Percentiles rank a stretch among this genome's conserved stretches.
These are phyloP conservation scores for Chaetomiaceae sp. DNA, from an alignment of 2,329 filamentous ascomycete genomes.

Conservation along the genomic window DNA sequence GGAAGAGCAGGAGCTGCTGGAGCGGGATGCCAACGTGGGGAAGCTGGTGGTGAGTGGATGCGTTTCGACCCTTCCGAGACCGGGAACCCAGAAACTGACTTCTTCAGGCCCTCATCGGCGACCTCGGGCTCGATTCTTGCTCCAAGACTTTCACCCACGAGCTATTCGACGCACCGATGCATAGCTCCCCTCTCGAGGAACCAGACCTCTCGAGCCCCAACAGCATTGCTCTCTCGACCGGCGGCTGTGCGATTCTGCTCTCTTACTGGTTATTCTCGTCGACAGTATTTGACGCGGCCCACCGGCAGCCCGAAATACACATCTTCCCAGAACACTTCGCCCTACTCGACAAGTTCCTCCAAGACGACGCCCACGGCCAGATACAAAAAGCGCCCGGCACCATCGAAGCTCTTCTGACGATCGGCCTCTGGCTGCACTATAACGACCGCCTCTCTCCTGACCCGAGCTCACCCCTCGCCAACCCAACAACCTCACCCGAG, in stretches of 20 bases:
- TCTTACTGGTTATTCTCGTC: conserved; percentile 61
- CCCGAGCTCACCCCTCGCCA: conserved; percentile 29
- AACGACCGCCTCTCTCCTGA: conserved; percentile 40
- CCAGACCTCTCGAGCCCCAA: conserved; percentile 33
- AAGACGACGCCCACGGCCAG: conserved; percentile 43
- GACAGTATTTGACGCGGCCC: conserved; percentile 55
- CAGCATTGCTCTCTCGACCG: conserved; percentile 54
- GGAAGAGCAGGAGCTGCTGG: conserved; percentile 56
- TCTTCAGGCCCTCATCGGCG: conserved; percentile 56
- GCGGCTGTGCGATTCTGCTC: conserved; percentile 55
- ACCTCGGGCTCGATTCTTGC: conserved; percentile 51
- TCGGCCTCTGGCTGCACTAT: conserved; percentile 57
- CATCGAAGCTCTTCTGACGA: conserved; percentile 54
- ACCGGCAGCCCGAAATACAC: conserved; percentile 48
- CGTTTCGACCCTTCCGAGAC: too few relatives aligned
- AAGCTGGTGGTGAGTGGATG: conserved; percentile 58
- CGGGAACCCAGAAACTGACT: neutral
- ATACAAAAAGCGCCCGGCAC: conserved; percentile 51
- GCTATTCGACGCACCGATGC: conserved; percentile 39
- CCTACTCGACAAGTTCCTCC: conserved; percentile 51
- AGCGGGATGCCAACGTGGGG: conserved; percentile 63
- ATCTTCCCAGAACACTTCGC: conserved; percentile 58
- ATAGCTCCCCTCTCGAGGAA: conserved; percentile 42
- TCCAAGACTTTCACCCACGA: conserved; percentile 44
- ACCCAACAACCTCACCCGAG: conserved; percentile 24